Evolutionary conservation across 2,329 filamentous ascomycete genomes (phyloP).

Genomic region (Mariannaea elegans): DNA sequence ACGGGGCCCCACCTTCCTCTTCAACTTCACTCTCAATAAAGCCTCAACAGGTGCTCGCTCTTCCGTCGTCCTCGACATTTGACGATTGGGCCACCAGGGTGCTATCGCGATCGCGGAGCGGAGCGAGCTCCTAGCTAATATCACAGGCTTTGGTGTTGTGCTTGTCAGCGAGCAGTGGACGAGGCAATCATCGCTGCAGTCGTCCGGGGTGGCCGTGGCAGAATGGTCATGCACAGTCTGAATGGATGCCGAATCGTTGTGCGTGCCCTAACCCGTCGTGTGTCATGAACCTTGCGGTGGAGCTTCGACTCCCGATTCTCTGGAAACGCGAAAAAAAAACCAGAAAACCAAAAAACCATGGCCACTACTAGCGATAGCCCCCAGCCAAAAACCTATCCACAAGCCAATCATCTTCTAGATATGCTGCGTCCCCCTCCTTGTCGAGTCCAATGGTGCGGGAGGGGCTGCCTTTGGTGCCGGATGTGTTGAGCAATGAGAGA

Average conservation of each 20-base stretch:
- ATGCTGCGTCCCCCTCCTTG: conserved; percentile 27
- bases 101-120: conserved; percentile 13
- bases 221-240: conserved; percentile 33
- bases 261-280: conserved; percentile 33
- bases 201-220: conserved; percentile 24
- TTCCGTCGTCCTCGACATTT: neutral
- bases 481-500: conserved; percentile 34
- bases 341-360: conserved; percentile 37
- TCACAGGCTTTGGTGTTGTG: conserved; percentile 16
- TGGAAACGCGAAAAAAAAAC: conserved; percentile 42
- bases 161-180: conserved; percentile 28
- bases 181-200: conserved; percentile 27
- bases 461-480: conserved; percentile 36
- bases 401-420: conserved; percentile 36
- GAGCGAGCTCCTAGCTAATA: conserved; percentile 16
- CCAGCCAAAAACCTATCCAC: conserved; percentile 23
- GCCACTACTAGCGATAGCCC: conserved; percentile 35
- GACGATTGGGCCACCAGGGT: neutral
- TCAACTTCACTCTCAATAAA: neutral
- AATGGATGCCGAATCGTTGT: conserved; percentile 37
- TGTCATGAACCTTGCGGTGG: conserved; percentile 42
- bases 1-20: conserved; percentile 7
- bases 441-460: conserved; percentile 39
- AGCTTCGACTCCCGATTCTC: conserved; percentile 44
- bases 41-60: neutral